Evolutionary conservation across 2,329 filamentous ascomycete species (phyloP).

Genomic region (Botrytis deweyae): DNA sequence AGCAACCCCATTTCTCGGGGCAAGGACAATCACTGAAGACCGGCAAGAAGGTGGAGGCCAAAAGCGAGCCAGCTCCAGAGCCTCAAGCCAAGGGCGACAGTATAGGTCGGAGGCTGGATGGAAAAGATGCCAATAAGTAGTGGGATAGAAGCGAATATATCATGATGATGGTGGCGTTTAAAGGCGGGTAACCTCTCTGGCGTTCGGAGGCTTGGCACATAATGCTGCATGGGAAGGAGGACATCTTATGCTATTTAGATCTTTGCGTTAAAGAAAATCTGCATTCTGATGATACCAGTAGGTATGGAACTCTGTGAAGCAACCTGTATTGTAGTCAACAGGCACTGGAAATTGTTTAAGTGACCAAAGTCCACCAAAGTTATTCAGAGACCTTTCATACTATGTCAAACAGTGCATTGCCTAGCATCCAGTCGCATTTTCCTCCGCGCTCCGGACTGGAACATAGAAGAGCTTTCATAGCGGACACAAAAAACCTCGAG

Average conservation of each 20-base stretch:
- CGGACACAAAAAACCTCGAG: not conserved
- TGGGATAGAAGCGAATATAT: not conserved
- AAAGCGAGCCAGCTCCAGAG: constrained; percentile 30
- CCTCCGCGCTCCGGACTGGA: too few relatives aligned
- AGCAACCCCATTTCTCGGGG: constrained; percentile 76
- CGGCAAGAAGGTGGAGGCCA: constrained; percentile 57
- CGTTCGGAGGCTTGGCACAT: not conserved
- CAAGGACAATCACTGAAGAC: constrained; percentile 77
- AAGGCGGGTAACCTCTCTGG: constrained; percentile 2
- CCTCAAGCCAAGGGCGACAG: constrained; percentile 11
- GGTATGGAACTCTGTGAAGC: not conserved
- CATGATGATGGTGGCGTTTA: constrained; percentile 5
- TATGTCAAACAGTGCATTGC: not conserved
- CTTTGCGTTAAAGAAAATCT: not conserved
- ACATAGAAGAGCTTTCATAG: not conserved
- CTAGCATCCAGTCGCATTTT: not conserved
- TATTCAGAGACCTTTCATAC: not conserved
- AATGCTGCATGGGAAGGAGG: constrained; percentile 9
- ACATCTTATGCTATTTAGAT: not conserved
- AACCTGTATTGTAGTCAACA: not conserved
- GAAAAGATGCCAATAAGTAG: constrained; percentile 16
- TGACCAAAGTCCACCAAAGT: not conserved
- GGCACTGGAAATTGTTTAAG: not conserved
- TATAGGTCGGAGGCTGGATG: constrained; percentile 33
- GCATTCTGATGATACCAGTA: not conserved